phyloP scores from a whole-genome alignment of 78 protist species.

The Anaeramoeba ignava region DNA sequence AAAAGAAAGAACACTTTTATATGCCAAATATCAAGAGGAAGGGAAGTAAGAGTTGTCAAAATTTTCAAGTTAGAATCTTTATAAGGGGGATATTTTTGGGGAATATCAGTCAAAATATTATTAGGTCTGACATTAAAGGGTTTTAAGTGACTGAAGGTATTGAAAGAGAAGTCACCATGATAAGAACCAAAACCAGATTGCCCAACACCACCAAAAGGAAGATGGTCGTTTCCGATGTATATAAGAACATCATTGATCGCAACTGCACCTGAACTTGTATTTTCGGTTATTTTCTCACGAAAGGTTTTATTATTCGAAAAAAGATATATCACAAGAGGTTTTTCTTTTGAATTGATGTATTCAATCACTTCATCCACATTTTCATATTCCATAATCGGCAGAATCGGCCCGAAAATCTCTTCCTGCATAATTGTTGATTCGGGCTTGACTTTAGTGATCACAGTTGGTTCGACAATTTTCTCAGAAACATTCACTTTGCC shows the following conservation, averaged over 20 bases:
- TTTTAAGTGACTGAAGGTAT: no score
- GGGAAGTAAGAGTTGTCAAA: no score
- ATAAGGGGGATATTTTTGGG: no score
- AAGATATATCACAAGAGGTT: constrained; percentile 67
- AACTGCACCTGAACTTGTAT: constrained; percentile 22
- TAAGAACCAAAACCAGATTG: constrained; percentile 66
- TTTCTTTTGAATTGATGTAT: constrained; percentile 22
- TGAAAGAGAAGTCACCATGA: no score
- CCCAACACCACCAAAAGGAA: constrained; percentile 96
- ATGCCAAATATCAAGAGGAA: no score
- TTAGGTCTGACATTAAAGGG: no score
- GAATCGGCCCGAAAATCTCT: constrained; percentile 75
- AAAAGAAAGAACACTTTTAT: no score
- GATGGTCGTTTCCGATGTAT: background rate
- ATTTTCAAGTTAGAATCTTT: no score
- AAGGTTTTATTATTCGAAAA: constrained; percentile 36
- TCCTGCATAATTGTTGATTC: constrained; percentile 34
- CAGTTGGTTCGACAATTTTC: constrained; percentile 40
- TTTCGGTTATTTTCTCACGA: background rate
- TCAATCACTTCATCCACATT: background rate
- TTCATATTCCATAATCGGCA: constrained; percentile 36
- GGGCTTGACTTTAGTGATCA: constrained; percentile 22
- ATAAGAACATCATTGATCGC: constrained; percentile 36
- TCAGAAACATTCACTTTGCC: background rate
- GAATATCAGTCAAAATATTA: no score